Evolutionary conservation across 2,329 filamentous ascomycete genomes (phyloP).

Genomic region (Calonectria crousiana): DNA sequence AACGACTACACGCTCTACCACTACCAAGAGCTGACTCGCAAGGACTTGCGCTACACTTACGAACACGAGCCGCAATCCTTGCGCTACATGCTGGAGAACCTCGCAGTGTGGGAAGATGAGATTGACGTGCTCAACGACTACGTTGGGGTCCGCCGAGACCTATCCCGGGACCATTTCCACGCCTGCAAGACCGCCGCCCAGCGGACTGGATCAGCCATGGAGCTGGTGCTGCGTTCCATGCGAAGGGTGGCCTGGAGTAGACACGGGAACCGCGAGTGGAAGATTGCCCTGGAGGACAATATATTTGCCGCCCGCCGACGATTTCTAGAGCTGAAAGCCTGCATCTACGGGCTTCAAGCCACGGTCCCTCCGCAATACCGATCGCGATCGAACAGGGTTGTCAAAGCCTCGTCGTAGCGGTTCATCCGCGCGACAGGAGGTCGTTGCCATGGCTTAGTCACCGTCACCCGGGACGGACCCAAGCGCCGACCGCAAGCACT

Average conservation of each 20-base stretch:
- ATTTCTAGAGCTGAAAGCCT: background rate
- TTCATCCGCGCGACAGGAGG: background rate
- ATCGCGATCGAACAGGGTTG: background rate
- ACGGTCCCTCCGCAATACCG: background rate
- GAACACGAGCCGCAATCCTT: constrained; percentile 18
- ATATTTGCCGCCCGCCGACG: background rate
- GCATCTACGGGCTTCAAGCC: background rate
- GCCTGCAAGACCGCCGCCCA: constrained; percentile 26
- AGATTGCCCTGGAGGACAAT: background rate
- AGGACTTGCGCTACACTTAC: constrained; percentile 30
- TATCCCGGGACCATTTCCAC: constrained; percentile 5
- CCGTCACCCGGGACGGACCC: background rate
- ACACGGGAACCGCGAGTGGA: background rate
- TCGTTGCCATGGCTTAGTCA: background rate
- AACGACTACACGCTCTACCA: constrained; percentile 30
- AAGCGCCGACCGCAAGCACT: background rate
- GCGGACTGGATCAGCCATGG: constrained; percentile 29
- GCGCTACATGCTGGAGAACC: constrained; percentile 12
- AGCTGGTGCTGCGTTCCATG: background rate
- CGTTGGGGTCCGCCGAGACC: constrained; percentile 27
- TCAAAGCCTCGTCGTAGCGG: background rate
- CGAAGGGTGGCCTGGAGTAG: background rate
- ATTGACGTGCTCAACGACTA: constrained; percentile 33
- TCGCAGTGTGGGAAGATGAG: constrained; percentile 25
- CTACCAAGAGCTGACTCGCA: background rate